phyloP scores from a whole-genome alignment of 768 basidiomycete genomes.

The Austroboletus eburneus region DNA sequence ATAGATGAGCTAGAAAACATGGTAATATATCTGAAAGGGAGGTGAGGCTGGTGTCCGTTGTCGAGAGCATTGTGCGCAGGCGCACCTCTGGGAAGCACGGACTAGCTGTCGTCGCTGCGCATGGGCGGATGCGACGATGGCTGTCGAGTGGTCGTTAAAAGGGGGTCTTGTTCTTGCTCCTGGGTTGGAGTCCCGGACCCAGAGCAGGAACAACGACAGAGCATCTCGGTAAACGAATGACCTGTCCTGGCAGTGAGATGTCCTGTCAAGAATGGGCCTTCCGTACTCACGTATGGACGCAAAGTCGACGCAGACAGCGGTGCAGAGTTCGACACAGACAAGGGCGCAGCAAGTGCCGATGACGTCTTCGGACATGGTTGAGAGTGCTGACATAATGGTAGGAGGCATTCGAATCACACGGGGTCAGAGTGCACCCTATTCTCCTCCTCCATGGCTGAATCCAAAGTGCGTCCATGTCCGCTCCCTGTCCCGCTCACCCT shows the following conservation, averaged over 20 bases:
- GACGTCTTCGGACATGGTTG: conserved; percentile 17
- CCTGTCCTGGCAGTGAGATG: conserved; percentile 4
- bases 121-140: conserved; percentile 24
- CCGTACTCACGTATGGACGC: conserved; percentile 18
- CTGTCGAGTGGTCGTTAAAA: conserved; percentile 18
- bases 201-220: conserved; percentile 22
- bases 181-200: neutral
- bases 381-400: conserved; percentile 15
- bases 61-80: neutral
- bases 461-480: conserved; percentile 12
- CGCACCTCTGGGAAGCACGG: neutral
- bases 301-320: conserved; percentile 24
- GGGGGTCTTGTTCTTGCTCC: conserved; percentile 18
- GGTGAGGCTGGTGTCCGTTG: neutral
- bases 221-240: conserved; percentile 20
- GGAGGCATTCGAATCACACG: conserved; percentile 1
- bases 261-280: neutral
- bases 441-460: conserved; percentile 13
- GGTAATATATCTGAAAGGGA: neutral
- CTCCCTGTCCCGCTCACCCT: neutral
- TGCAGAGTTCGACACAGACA: conserved; percentile 14
- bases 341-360: conserved; percentile 21
- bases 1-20: neutral
- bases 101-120: conserved; percentile 1
- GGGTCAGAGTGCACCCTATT: neutral